phyloP scores from a whole-genome alignment of 148 eudicot species.

The Rhododendron mucronatum region DNA sequence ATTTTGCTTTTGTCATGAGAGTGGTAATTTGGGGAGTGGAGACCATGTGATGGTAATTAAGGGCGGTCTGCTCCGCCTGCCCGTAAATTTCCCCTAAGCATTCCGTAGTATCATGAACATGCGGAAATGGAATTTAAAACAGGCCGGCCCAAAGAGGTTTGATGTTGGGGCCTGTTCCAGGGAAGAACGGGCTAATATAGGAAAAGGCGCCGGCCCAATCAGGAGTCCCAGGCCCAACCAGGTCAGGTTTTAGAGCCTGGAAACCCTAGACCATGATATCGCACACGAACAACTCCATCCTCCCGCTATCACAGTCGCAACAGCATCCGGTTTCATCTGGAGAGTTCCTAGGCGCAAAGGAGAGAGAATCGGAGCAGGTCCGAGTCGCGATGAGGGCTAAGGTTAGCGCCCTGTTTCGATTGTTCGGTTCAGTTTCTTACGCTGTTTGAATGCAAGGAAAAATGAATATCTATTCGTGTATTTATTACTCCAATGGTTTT shows the following conservation, averaged over 20 bases:
- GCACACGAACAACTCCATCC: not conserved
- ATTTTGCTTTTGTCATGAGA: too few relatives aligned
- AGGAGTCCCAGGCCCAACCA: not conserved
- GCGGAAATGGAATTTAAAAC: not conserved
- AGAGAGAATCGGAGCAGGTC: not conserved
- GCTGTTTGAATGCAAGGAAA: not conserved
- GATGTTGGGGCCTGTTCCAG: not conserved
- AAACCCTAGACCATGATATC: not conserved
- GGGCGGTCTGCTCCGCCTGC: too few relatives aligned
- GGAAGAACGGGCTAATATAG: not conserved
- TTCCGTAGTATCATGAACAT: not conserved
- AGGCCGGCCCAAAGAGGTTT: not conserved
- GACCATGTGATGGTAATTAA: too few relatives aligned
- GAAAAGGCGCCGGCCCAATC: not conserved
- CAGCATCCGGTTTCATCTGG: not conserved
- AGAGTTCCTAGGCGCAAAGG: not conserved
- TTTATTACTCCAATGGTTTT: not conserved
- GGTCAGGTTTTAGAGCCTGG: not conserved
- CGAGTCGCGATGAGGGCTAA: conserved; percentile 20
- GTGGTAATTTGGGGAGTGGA: too few relatives aligned
- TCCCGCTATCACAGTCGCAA: not conserved
- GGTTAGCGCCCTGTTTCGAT: not conserved
- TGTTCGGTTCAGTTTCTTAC: not conserved
- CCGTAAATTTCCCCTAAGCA: too few relatives aligned
- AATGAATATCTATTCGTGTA: not conserved